Evolutionary conservation across 306 rosid species (phyloP), one percentile per base, ranked within the genome.

Genomic region (Trichosanthes cucumerina): DNA sequence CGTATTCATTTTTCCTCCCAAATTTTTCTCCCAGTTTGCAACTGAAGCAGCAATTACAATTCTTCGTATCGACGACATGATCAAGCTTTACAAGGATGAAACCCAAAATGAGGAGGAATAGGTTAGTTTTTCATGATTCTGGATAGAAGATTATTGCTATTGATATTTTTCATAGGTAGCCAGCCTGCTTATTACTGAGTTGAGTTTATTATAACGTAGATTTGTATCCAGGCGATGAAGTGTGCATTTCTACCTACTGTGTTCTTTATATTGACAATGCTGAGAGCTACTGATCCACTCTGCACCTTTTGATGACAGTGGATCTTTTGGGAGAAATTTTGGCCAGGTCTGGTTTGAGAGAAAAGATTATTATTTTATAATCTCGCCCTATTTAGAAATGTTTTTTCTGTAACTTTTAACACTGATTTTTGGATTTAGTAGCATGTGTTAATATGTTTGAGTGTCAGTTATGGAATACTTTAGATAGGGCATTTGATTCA

Each of bases 51-150:
- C 98, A 9, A 92, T 94, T 24, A 94, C 98, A 5, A 94, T 94
- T 60, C 98, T 94, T 80, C 96, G 97, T 76, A 92, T 94, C 36
- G 98, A 94, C n/a, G 98, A 94, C 83, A 94, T 94, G 98, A 94
- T 94, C 88, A 89, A 79, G 89, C 98, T 94, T 78, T 71, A 89
- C 86, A 94, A 92, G 84, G 98, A 94, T 23, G 98, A 94, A 84
- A 78, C 92, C 75, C 98, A 90, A 85, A 84, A 83, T 31, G 96
- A 75, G 79, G 89, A 82, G 6, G 39, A 71, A 44, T 71, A 71
- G 53, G 76, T 24, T 44, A 38, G 52, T 23, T 44, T 41, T 24
- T 11, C 76, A 46, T 46, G 38, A 46, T 43, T 71, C 23, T 71
- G 54, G 57, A 44, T 12, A 44, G 77, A 74, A 31, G 65, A 75